Percentiles rank a stretch among this genome's conserved stretches.
Conservation (phyloP, 495 filamentous ascomycete species). For the Apiosordaria backusii region DNA sequence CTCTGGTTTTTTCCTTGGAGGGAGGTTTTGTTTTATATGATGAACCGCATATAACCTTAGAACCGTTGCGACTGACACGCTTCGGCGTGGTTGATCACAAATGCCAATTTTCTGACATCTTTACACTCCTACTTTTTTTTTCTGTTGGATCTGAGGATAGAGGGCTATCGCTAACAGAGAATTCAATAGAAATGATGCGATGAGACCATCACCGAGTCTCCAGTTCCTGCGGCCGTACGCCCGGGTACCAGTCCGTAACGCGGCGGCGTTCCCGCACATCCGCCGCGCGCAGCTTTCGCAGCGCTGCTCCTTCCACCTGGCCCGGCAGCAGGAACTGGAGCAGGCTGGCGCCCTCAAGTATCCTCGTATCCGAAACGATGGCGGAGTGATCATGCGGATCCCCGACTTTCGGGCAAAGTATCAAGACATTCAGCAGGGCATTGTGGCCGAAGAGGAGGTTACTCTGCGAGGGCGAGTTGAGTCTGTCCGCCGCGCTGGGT, state of each 20-base stretch:
- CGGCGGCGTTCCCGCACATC: neutral
- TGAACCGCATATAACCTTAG: constrained; percentile 54
- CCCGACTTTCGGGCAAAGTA: constrained; percentile 41
- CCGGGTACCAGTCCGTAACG: neutral
- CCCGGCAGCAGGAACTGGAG: constrained; percentile 31
- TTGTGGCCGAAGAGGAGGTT: constrained; percentile 38
- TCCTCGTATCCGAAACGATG: constrained; percentile 35
- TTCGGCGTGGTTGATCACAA: constrained; percentile 59
- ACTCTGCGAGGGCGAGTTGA: constrained; percentile 47
- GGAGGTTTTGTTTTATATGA: constrained; percentile 20
- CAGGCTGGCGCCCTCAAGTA: constrained; percentile 39
- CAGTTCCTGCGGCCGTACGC: constrained; percentile 51
- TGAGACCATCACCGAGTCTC: constrained; percentile 38
- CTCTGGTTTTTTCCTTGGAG: neutral
- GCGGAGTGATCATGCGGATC: constrained; percentile 32
- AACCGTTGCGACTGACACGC: constrained; percentile 97
- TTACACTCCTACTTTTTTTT: neutral
- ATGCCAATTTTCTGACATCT: constrained; percentile 48
- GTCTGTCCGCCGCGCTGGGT: constrained; percentile 44
- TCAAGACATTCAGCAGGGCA: constrained; percentile 21
- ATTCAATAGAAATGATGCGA: constrained; percentile 27
- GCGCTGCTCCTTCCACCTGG: constrained; percentile 43
- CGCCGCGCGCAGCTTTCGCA: neutral
- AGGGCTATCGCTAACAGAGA: constrained; percentile 4
- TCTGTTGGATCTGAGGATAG: neutral